These are phyloP conservation scores for Saccharomyces hybrid DNA, from an alignment of 1,139 yeast genomes.

Conservation along the genomic window DNA sequence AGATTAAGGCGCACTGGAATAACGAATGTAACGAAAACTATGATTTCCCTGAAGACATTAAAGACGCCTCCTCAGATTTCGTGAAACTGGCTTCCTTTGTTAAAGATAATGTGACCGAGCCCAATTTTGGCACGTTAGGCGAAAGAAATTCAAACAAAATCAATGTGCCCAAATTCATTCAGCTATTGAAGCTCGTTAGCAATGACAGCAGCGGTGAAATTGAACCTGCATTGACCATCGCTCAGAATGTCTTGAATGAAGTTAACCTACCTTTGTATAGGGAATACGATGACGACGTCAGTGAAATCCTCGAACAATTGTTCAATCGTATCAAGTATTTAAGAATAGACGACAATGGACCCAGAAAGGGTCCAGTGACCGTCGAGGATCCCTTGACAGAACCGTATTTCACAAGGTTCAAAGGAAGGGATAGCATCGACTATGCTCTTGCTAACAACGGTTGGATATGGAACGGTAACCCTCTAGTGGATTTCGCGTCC, in stretches of 20 bases:
- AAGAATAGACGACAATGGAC: slow-evolving; percentile 75
- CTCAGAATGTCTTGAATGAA: slow-evolving; percentile 58
- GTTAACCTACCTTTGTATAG: slow-evolving; percentile 66
- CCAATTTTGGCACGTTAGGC: slow-evolving; percentile 39
- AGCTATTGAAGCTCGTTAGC: slow-evolving; percentile 36
- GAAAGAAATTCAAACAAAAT: slow-evolving; percentile 49
- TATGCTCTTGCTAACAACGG: slow-evolving; percentile 90
- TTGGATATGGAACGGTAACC: slow-evolving; percentile 98
- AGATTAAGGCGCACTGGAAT: slow-evolving; percentile 22
- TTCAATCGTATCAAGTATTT: slow-evolving; percentile 68
- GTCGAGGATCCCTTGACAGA: slow-evolving; percentile 61
- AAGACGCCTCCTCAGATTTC: slow-evolving; percentile 28
- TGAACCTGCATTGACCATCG: slow-evolving; percentile 32
- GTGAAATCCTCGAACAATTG: slow-evolving; percentile 57
- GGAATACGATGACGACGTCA: slow-evolving; percentile 68
- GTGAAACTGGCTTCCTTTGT: slow-evolving; percentile 47
- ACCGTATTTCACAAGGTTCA: slow-evolving; percentile 76
- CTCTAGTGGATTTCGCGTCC: slow-evolving; percentile 89
- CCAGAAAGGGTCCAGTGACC: slow-evolving; percentile 62
- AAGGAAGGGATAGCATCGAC: slow-evolving; percentile 43
- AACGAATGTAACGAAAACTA: slow-evolving; percentile 8
- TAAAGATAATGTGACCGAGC: slow-evolving; percentile 37
- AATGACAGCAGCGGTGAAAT: slow-evolving; percentile 32
- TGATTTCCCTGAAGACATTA: slow-evolving; percentile 37
- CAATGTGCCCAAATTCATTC: slow-evolving; percentile 44